Evolutionary conservation across 495 filamentous ascomycete genomes (phyloP).

Genomic region (Neurospora sp.): DNA sequence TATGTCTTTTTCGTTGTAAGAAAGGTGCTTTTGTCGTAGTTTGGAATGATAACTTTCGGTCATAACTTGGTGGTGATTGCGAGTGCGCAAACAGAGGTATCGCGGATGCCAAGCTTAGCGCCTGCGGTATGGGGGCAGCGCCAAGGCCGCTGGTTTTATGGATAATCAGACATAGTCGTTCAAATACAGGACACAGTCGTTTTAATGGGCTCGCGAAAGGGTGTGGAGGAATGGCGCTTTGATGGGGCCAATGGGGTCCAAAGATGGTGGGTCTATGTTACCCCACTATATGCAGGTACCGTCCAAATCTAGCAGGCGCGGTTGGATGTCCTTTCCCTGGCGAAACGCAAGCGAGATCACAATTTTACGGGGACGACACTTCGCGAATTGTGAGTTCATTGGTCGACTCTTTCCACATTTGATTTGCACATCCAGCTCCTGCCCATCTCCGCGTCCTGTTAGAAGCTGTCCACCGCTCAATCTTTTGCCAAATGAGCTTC

Average conservation of each 20-base stretch:
- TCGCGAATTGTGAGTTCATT: not conserved
- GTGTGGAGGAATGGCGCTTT: not conserved
- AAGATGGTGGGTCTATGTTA: not conserved
- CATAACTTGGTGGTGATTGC: no score
- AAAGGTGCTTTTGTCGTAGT: no score
- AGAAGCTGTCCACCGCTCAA: not conserved
- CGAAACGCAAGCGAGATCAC: slow-evolving; percentile 10
- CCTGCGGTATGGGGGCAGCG: no score
- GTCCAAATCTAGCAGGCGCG: not conserved
- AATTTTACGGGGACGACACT: not conserved
- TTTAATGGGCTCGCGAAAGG: no score
- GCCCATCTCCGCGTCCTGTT: not conserved
- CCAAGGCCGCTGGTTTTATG: no score
- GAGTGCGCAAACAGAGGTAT: no score
- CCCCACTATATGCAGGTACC: slow-evolving; percentile 13
- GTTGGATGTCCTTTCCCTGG: not conserved
- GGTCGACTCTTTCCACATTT: slow-evolving; percentile 5
- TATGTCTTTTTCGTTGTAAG: not conserved
- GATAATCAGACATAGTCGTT: no score
- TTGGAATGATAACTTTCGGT: no score
- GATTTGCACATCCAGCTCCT: not conserved
- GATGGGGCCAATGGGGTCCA: not conserved
- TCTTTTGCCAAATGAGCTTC: slow-evolving; percentile 7
- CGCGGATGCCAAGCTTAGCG: no score
- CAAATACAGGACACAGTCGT: no score